A percentile compares a stretch with the other conserved stretches of the same genome.
phyloP scores from a whole-genome alignment of 768 basidiomycete genomes.

The Dentipellis fragilis region DNA sequence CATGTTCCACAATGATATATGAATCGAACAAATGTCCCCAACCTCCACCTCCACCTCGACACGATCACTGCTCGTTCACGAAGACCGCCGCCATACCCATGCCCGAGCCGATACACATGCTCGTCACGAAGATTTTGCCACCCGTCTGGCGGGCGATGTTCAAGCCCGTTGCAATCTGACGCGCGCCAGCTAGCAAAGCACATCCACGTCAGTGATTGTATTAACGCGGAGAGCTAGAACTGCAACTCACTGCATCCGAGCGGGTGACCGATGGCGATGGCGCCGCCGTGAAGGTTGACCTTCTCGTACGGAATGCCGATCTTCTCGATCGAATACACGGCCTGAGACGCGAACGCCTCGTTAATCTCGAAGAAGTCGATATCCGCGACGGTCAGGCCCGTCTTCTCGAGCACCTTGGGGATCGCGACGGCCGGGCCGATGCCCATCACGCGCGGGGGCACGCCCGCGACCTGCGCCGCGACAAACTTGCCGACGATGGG shows the following conservation, averaged over 20 bases:
- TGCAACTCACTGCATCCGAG: conserved; percentile 65
- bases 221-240: conserved; percentile 5
- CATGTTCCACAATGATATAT: no score
- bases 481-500: conserved; percentile 84
- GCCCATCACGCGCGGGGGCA: conserved; percentile 85
- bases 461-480: conserved; percentile 59
- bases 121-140: conserved; percentile 73
- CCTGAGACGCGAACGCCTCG: conserved; percentile 83
- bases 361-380: conserved; percentile 91
- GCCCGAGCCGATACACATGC: conserved; percentile 86
- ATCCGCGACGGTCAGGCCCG: conserved; percentile 57
- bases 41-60: not conserved
- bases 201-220: not conserved
- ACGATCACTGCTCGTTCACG: conserved; percentile 70
- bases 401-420: conserved; percentile 57
- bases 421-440: conserved; percentile 87
- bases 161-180: conserved; percentile 81
- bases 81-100: conserved; percentile 90
- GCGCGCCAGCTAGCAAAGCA: conserved; percentile 51
- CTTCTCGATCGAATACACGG: conserved; percentile 60
- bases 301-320: conserved; percentile 65
- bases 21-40: no score
- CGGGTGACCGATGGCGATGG: conserved; percentile 85
- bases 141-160: conserved; percentile 72
- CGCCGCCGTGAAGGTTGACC: conserved; percentile 83